A percentile compares a stretch with the other conserved stretches of the same genome.
Evolutionary conservation across 2,329 filamentous ascomycete genomes (phyloP).

Genomic region (Sclerotinia sclerotiorum): DNA sequence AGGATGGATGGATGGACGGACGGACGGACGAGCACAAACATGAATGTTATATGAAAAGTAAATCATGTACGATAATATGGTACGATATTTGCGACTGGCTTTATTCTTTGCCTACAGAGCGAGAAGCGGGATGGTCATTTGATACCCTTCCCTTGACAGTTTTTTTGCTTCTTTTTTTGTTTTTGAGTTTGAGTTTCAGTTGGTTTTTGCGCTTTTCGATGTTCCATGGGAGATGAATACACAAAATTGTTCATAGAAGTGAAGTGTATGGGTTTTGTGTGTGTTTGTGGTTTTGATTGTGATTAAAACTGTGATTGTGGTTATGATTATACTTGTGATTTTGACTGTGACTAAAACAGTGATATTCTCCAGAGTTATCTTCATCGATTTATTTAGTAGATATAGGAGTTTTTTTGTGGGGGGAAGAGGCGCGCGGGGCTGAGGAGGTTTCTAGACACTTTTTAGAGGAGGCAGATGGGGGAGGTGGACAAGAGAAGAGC

Average conservation of each 20-base stretch:
- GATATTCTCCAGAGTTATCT: background rate
- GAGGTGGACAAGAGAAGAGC: too few relatives aligned
- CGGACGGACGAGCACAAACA: constrained; percentile 12
- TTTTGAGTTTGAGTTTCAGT: too few relatives aligned
- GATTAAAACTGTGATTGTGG: too few relatives aligned
- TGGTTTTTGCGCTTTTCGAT: background rate
- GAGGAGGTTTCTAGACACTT: too few relatives aligned
- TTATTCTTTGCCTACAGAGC: constrained; percentile 11
- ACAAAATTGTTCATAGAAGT: background rate
- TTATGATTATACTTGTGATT: background rate
- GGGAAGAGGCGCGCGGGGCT: too few relatives aligned
- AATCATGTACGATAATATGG: constrained; percentile 20
- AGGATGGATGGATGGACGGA: background rate
- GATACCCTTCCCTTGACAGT: constrained; percentile 17
- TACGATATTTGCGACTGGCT: constrained; percentile 15
- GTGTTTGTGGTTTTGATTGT: background rate
- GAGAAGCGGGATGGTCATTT: constrained; percentile 13
- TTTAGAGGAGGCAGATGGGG: too few relatives aligned
- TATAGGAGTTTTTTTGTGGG: too few relatives aligned
- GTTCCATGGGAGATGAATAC: background rate
- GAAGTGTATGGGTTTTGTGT: background rate
- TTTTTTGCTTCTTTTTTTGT: background rate
- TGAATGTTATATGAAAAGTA: constrained; percentile 15
- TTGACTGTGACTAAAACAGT: background rate
- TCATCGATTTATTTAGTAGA: too few relatives aligned